Base-by-base conservation (phyloP, 163 green algal genomes). In the Scenedesmus sp. region DNA sequence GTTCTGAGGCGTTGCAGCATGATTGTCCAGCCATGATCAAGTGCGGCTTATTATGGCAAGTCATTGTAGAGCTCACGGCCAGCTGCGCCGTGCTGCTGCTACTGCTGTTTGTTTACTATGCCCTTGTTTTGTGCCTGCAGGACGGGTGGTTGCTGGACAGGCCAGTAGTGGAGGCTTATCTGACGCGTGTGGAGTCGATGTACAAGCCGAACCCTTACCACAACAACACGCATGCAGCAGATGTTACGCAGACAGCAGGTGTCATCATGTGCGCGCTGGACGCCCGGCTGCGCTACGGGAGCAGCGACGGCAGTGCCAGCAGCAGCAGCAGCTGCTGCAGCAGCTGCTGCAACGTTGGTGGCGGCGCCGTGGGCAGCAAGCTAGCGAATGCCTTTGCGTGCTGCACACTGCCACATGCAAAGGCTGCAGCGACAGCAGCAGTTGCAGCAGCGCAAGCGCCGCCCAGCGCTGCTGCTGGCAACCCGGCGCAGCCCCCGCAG, bases 121-220 rank as follows among this genome's bases (percentile, higher is more conserved):
- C 34, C 77, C 66, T 56, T 10, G 56, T 46, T 46, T 46, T 89
- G 94, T 52, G 64, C 94, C 54, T 74, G 85, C 94, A 96, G 94
- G 93, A 96, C n/a, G 93, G 90, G 57, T 96, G 94, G 94, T 87
- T 92, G 89, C 91, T 97, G n/a, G 92, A 97, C 88, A 77, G 93
- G 8, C 52, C 85, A 2, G 96, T 91, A 56, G 90, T 96, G 76
- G 89, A 94, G 88, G 91, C 85, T 15, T 98, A 94, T 59, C 79
- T 97, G 46, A 88, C 92, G 83, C 86, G 82, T 4, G 92, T 98
- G n/a, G 97, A 98, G 92, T 70, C 91, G 10, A 90, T 90, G 9
- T 97, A 98, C 92, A 91, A 93, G 76, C n/a, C 86, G 46, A 98
- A 98, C 91, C 96, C 97, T 0, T 99, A 99, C 92, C 97, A 99